phyloP scores from a whole-genome alignment of 1,139 yeast species.

The Hemisphaericaspora xylanilytica region DNA sequence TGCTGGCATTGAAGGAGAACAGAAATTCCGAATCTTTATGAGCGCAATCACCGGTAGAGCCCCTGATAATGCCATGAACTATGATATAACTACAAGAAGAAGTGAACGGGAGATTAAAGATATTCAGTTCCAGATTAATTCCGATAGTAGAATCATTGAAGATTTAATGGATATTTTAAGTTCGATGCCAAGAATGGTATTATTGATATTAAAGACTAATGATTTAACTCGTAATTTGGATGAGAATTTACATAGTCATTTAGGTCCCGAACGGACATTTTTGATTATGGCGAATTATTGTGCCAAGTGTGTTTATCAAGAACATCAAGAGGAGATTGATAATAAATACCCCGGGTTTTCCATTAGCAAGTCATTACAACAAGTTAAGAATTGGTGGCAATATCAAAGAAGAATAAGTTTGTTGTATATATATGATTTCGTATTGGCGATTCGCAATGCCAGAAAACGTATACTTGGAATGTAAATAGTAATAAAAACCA shows the following conservation, averaged over 20 bases:
- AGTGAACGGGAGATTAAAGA: slow-evolving; percentile 55
- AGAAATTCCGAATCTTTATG: slow-evolving; percentile 77
- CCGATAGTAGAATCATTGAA: slow-evolving; percentile 61
- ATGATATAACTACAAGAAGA: slow-evolving; percentile 54
- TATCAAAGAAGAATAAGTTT: slow-evolving; percentile 55
- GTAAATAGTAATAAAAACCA: not conserved
- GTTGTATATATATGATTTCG: slow-evolving; percentile 54
- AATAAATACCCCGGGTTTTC: slow-evolving; percentile 31
- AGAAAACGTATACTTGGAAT: slow-evolving; percentile 2
- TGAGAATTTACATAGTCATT: slow-evolving; percentile 74
- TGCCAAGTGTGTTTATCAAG: slow-evolving; percentile 74
- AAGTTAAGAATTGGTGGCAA: slow-evolving; percentile 43
- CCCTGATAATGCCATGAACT: slow-evolving; percentile 39
- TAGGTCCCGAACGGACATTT: slow-evolving; percentile 87
- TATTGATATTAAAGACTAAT: slow-evolving; percentile 86
- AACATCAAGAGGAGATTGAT: slow-evolving; percentile 47
- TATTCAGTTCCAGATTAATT: slow-evolving; percentile 61
- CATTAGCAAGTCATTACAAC: slow-evolving; percentile 30
- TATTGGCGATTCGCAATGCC: slow-evolving; percentile 26
- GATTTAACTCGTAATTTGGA: slow-evolving; percentile 89
- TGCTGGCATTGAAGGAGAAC: slow-evolving; percentile 75
- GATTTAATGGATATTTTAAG: slow-evolving; percentile 80
- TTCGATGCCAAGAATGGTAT: slow-evolving; percentile 78
- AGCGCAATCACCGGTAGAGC: slow-evolving; percentile 93
- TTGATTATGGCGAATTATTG: slow-evolving; percentile 88